Base-by-base conservation (phyloP, 2,329 filamentous ascomycete species). In the Aureobasidium namibiae region DNA sequence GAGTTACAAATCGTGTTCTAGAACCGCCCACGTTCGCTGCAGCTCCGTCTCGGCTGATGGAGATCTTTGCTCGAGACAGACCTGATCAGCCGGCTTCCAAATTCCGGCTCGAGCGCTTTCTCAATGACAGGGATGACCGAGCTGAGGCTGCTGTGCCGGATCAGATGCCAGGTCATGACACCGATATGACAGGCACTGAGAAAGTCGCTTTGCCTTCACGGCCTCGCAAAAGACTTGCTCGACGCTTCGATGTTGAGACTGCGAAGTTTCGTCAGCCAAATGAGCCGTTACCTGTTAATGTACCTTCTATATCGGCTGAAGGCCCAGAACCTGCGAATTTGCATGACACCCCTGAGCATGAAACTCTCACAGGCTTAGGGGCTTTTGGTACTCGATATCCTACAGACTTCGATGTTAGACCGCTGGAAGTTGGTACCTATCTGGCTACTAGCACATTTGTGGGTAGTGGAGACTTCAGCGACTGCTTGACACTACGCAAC, bases 371-470 rank as follows among this genome's bases (percentile, higher is more conserved):
- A 59, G 80, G 78, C 1, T 68, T 85, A 2, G 75, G 72, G 33
- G 71, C 74, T n/a, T 78, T 74, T 64, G 78, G 77, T 31, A 74
- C 74, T 4, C 71, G 72, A 21, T 84, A 83, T 63, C 69, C 81
- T 1, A 72, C 73, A 11, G 77, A 79, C 62, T 85, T 85, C 60
- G 79, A 80, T 54, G 69, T 82, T 9, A 67, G 67, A 5, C 78
- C 80, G 24, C 67, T 85, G 8, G 71, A 70, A 9, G 62, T 73
- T 7, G 81, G 78, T 1, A 82, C 79, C 0, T 83, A 77, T 64
- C 85, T 84, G 62, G 79, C 82, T 61, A 69, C 76, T 44, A 75
- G 72, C 46, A 83, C 81, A 4, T 81, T 85, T 61, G 73, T 85
- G 60, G 82, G 83, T 29, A 81, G 80, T 63, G 81, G 80, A 3